A percentile compares a stretch with the other conserved stretches of the same genome.
Conservation (phyloP, 805 yeast genomes). For the Gaillardinia entomophila region DNA sequence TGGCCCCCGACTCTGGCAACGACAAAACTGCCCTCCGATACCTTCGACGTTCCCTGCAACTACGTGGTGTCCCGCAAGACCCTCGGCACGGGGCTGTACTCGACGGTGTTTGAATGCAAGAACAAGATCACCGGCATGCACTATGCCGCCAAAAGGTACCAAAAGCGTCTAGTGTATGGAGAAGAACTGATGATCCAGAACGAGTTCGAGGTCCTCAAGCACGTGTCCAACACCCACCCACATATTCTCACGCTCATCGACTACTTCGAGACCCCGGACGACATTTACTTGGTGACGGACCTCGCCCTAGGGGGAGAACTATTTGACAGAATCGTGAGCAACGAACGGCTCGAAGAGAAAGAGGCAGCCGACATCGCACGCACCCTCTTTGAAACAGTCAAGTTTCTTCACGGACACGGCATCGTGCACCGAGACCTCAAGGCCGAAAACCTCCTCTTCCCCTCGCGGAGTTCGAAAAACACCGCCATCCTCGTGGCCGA, state of each 20-base stretch:
- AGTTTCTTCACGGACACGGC: conserved; percentile 51
- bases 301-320: conserved; percentile 66
- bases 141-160: conserved; percentile 52
- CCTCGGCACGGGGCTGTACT: conserved; percentile 39
- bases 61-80: conserved; percentile 23
- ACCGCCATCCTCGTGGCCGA: conserved; percentile 48
- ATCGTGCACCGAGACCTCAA: conserved; percentile 69
- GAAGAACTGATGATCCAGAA: conserved; percentile 49
- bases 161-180: conserved; percentile 46
- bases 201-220: conserved; percentile 53
- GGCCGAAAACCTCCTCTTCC: conserved; percentile 63
- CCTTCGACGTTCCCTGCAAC: conserved; percentile 22
- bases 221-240: conserved; percentile 43
- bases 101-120: conserved; percentile 47
- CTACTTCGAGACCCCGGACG: conserved; percentile 61
- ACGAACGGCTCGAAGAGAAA: conserved; percentile 31
- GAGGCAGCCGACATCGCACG: conserved; percentile 47
- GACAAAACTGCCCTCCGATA: not conserved
- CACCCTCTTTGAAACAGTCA: conserved; percentile 49
- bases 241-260: conserved; percentile 60
- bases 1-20: not conserved
- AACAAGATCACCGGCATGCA: conserved; percentile 32
- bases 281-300: conserved; percentile 55
- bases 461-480: conserved; percentile 21
- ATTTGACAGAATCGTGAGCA: conserved; percentile 49